Evolutionary conservation across 2,329 filamentous ascomycete genomes (phyloP).

Genomic region (Ascochyta viciae-villosae): DNA sequence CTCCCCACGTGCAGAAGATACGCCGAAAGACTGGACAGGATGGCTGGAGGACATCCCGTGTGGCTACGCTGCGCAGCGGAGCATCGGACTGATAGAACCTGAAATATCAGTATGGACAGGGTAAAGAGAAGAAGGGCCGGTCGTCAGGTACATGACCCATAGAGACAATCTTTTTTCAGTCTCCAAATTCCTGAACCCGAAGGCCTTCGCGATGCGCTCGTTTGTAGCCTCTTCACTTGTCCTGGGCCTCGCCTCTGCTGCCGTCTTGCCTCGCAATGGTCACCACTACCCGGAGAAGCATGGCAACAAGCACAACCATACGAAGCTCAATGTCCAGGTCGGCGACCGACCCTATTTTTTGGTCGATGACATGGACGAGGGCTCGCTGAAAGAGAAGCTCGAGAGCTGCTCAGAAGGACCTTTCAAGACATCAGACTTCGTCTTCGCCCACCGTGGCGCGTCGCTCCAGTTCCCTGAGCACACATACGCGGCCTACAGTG

Average conservation of each 20-base stretch:
- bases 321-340: slow-evolving; percentile 43
- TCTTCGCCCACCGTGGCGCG: slow-evolving; percentile 47
- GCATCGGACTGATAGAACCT: slow-evolving; percentile 12
- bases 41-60: slow-evolving; percentile 20
- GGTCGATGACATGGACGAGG: slow-evolving; percentile 48
- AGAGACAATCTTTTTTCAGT: slow-evolving; percentile 24
- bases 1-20: slow-evolving; percentile 37
- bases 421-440: slow-evolving; percentile 44
- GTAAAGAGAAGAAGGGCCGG: slow-evolving; percentile 34
- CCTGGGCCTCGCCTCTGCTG: slow-evolving; percentile 38
- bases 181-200: slow-evolving; percentile 6
- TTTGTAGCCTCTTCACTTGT: slow-evolving; percentile 37
- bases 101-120: slow-evolving; percentile 5
- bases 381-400: slow-evolving; percentile 47
- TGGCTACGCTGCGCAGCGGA: slow-evolving; percentile 14
- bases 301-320: slow-evolving; percentile 17
- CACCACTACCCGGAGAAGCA: slow-evolving; percentile 25
- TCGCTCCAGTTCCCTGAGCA: slow-evolving; percentile 48
- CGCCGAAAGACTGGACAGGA: slow-evolving; percentile 25
- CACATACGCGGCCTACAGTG: slow-evolving; percentile 39
- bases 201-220: slow-evolving; percentile 35
- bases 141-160: slow-evolving; percentile 17
- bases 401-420: slow-evolving; percentile 47
- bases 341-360: slow-evolving; percentile 48
- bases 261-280: slow-evolving; percentile 28